These are phyloP conservation scores for Magnusiomyces tetraspermus DNA, from an alignment of 1,139 yeast genomes.

Conservation along the genomic window DNA sequence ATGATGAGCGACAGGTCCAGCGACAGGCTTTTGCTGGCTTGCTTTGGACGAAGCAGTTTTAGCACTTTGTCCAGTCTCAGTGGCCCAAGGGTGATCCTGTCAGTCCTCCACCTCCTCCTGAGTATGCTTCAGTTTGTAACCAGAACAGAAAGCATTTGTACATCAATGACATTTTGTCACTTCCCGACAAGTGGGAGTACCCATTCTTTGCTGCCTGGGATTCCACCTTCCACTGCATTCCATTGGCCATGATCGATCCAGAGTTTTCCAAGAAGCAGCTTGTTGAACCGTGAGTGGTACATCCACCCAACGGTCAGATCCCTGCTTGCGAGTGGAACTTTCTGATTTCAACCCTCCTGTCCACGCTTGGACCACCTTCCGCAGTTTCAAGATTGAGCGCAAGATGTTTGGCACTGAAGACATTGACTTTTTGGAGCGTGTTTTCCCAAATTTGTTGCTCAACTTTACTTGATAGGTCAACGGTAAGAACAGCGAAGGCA, in stretches of 20 bases:
- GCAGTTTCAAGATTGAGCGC: constrained; percentile 83
- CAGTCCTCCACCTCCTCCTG: constrained; percentile 62
- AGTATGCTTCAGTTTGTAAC: constrained; percentile 77
- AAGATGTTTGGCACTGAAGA: constrained; percentile 80
- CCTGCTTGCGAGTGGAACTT: constrained; percentile 98
- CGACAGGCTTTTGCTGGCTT: constrained; percentile 93
- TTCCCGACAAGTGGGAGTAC: constrained; percentile 96
- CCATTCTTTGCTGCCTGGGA: constrained; percentile 99
- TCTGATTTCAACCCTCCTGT: constrained; percentile 96
- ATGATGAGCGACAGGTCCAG: constrained; percentile 74
- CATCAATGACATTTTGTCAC: constrained; percentile 77
- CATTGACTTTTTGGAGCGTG: constrained; percentile 76
- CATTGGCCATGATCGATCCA: constrained; percentile 91
- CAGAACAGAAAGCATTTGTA: constrained; percentile 85
- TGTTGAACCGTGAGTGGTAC: constrained; percentile 92
- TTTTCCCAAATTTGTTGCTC: constrained; percentile 79
- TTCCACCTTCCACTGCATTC: constrained; percentile 92
- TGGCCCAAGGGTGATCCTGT: constrained; percentile 90
- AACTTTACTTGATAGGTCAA: constrained; percentile 99
- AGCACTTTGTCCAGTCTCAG: constrained; percentile 75
- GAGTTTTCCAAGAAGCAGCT: constrained; percentile 87
- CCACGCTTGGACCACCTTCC: constrained; percentile 93
- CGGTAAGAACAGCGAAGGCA: constrained; percentile 80
- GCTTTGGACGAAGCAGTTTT: constrained; percentile 91
- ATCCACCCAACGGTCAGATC: constrained; percentile 99